Evolutionary conservation across 1,284 basidiomycete species (phyloP).

Genomic region (Pseudozyma pruni): DNA sequence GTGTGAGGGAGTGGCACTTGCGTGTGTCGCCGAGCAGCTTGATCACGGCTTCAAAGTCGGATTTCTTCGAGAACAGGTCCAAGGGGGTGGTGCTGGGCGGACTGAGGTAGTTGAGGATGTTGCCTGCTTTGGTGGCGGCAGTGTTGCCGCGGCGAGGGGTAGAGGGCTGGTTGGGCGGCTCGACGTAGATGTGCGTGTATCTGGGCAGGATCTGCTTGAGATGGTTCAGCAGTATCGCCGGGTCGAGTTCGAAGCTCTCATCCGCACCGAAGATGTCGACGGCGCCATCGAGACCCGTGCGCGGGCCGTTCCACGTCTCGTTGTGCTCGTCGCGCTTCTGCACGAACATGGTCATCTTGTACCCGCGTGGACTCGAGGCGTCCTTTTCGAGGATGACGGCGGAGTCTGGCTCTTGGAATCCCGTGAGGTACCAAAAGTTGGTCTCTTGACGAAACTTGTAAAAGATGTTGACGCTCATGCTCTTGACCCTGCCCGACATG

Average conservation of each 20-base stretch:
- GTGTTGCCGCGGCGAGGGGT: constrained; percentile 47
- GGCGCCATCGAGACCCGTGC: constrained; percentile 66
- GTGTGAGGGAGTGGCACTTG: constrained; percentile 56
- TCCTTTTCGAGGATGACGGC: constrained; percentile 74
- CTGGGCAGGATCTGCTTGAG: constrained; percentile 54
- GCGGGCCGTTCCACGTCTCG: constrained; percentile 92
- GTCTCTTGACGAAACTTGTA: constrained; percentile 81
- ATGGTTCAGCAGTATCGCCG: constrained; percentile 46
- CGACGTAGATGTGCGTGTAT: constrained; percentile 62
- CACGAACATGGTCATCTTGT: constrained; percentile 86
- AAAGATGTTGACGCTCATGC: constrained; percentile 73
- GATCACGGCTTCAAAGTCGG: constrained; percentile 63
- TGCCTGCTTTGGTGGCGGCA: constrained; percentile 22
- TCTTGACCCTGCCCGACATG: constrained; percentile 82
- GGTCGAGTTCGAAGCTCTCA: constrained; percentile 56
- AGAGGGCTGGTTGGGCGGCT: constrained; percentile 53
- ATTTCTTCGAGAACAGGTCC: constrained; percentile 62
- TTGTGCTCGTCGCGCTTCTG: constrained; percentile 79
- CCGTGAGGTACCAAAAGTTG: constrained; percentile 69
- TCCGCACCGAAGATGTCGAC: constrained; percentile 65
- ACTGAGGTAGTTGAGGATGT: constrained; percentile 62
- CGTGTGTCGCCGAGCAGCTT: constrained; percentile 59
- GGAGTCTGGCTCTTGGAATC: constrained; percentile 91
- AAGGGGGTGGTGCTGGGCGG: constrained; percentile 56
- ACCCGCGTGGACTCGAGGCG: constrained; percentile 74